Evolutionary conservation across 805 yeast genomes (phyloP), one percentile per base, ranked within the genome.

Genomic region (Candida glaebosa): DNA sequence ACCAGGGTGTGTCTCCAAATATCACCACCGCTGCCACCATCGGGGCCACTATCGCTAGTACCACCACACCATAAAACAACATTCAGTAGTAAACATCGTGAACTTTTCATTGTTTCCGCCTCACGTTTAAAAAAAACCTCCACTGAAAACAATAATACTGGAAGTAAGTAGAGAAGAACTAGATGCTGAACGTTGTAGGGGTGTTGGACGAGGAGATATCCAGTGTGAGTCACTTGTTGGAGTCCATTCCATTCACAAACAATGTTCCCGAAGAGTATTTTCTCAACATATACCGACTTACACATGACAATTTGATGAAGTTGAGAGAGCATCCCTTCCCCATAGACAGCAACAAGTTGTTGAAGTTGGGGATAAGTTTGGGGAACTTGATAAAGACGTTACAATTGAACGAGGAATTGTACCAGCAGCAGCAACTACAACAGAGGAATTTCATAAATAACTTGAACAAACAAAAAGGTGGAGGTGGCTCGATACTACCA

Each of bases 1-100:
- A 55, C 4, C 54, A 48, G 2, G 81, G 81, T 18, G 71, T 60
- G 48, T 76, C 77, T 0, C 81, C 81, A 49, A 77, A 73, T 9
- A 77, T 53, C 4, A 69, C 47, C 0, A 41, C 34, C 18, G 28
- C 31, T 28, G 43, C 34, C 28, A 37, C 18, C n/a, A 25, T 35
- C 12, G 43, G 24, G 10, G 34, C 6, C 18, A 39, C 24, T 18
- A 39, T 25, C 16, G 38, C 14, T 7, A 24, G 4, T 31, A 24
- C 28, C 6, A 35, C 31, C 9, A 35, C 18, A 4, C 8, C 17
- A 8, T 34, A 34, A 24, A 35, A 35, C 30, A 24, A 35, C 38
- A 35, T 35, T 24, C 18, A 22, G 31, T 28, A 5, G 14, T 24
- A 24, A n/a, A n/a, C 10, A 10, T 22, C 26, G 6, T 7, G 10